These are phyloP conservation scores for Daldinia bambusicola DNA, from an alignment of 495 filamentous ascomycete species.

Conservation along the genomic window DNA sequence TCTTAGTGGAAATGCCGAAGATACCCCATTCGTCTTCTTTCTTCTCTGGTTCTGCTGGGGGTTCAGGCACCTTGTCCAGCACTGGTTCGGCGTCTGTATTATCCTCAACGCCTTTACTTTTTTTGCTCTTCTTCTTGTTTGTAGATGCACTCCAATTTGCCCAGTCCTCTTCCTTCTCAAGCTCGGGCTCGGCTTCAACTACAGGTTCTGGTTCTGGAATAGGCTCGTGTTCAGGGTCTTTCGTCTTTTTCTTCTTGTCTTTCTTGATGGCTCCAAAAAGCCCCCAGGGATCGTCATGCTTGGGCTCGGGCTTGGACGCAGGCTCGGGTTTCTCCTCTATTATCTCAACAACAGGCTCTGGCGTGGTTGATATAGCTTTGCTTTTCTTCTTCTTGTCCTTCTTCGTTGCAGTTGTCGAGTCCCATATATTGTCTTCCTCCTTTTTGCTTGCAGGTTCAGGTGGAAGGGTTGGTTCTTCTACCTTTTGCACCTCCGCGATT, in stretches of 20 bases:
- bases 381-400: constrained; percentile 9
- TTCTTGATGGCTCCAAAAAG: neutral
- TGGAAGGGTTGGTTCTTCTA: constrained; percentile 2
- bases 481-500: constrained; percentile 10
- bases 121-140: constrained; percentile 37
- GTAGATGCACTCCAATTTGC: constrained; percentile 1
- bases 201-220: constrained; percentile 34
- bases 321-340: neutral
- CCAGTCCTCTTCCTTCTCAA: constrained; percentile 28
- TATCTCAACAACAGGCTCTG: neutral
- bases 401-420: neutral
- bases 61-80: constrained; percentile 27
- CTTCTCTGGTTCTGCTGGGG: constrained; percentile 35
- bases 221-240: neutral
- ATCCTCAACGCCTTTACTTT: constrained; percentile 32
- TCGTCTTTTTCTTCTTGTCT: constrained; percentile 11
- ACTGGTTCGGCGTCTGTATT: constrained; percentile 24
- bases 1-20: constrained; percentile 6
- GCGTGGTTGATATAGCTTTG: neutral
- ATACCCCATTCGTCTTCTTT: constrained; percentile 15
- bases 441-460: constrained; percentile 5
- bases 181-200: constrained; percentile 31
- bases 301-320: neutral
- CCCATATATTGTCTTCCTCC: constrained; percentile 4
- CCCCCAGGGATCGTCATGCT: neutral